Conservation (phyloP, 1,139 yeast genomes). For the Blastobotrys elegans region DNA sequence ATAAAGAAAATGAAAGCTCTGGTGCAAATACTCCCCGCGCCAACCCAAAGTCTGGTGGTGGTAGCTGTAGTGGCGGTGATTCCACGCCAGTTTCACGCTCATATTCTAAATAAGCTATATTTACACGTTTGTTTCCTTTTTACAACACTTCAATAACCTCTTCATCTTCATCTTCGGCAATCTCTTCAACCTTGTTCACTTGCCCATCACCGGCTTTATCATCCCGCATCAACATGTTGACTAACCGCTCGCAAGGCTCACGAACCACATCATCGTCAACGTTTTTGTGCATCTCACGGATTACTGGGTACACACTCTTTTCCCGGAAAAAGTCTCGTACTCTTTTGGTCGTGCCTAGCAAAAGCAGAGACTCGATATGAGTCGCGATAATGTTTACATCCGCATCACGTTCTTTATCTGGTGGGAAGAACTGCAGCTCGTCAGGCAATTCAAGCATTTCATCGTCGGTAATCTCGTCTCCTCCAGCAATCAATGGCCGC, state of each 20-base stretch:
- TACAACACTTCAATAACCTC: constrained; percentile 24
- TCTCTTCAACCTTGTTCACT: constrained; percentile 50
- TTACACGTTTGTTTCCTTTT: not conserved
- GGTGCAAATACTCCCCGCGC: not conserved
- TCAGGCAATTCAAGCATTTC: constrained; percentile 88
- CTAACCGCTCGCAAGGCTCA: constrained; percentile 48
- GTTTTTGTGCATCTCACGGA: constrained; percentile 78
- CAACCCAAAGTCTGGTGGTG: not conserved
- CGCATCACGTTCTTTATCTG: constrained; percentile 76
- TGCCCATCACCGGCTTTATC: constrained; percentile 63
- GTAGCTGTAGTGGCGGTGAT: not conserved
- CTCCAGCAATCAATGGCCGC: constrained; percentile 70
- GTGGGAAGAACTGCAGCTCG: constrained; percentile 73
- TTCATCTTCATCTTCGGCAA: constrained; percentile 39
- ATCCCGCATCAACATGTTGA: constrained; percentile 87
- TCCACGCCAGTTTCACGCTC: not conserved
- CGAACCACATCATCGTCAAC: constrained; percentile 57
- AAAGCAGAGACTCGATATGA: constrained; percentile 66
- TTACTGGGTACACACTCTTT: constrained; percentile 74
- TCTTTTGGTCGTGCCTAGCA: constrained; percentile 68
- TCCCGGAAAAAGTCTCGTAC: constrained; percentile 73
- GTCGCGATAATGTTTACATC: constrained; percentile 56
- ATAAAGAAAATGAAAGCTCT: constrained; percentile 7
- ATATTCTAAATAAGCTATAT: constrained; percentile 1
- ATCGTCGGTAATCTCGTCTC: constrained; percentile 73